These are phyloP conservation scores for Claviceps paspali DNA, from an alignment of 2,329 filamentous ascomycete species.

Conservation along the genomic window DNA sequence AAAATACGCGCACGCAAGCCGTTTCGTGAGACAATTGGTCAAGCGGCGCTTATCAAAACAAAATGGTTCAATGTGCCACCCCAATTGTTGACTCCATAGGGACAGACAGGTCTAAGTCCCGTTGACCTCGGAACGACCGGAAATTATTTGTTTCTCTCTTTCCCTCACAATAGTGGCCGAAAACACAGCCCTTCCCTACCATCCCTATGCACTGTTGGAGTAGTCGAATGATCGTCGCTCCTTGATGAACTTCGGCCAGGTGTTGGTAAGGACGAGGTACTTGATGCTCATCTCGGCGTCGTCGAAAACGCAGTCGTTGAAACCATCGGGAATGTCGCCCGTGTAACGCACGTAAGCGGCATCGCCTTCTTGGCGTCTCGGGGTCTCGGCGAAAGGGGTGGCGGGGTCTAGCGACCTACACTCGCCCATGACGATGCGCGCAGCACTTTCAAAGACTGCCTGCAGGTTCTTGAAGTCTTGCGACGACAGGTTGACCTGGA, in stretches of 20 bases:
- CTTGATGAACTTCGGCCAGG: conserved; percentile 46
- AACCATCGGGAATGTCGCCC: conserved; percentile 33
- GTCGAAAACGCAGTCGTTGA: conserved; percentile 42
- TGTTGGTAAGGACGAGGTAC: conserved; percentile 54
- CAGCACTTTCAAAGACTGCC: conserved; percentile 38
- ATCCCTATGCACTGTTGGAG: conserved; percentile 6
- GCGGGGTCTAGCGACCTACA: conserved; percentile 24
- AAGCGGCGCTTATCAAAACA: too few species aligned
- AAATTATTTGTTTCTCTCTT: not conserved
- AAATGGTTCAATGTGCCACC: too few species aligned
- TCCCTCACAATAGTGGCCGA: too few species aligned
- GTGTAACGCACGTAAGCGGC: conserved; percentile 18
- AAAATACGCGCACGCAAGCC: too few species aligned
- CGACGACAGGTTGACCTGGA: conserved; percentile 51
- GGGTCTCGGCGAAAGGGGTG: conserved; percentile 25
- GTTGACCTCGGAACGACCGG: not conserved
- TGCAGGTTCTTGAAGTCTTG: conserved; percentile 38
- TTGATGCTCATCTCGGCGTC: conserved; percentile 45
- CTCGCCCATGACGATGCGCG: conserved; percentile 28
- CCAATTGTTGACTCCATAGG: too few species aligned
- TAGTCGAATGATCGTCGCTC: conserved; percentile 21
- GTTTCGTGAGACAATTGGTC: too few species aligned
- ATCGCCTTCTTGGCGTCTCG: conserved; percentile 10
- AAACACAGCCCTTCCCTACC: too few species aligned
- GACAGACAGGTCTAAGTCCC: too few species aligned